phyloP scores from a whole-genome alignment of 768 basidiomycete genomes.

The Exidia glandulosa region DNA sequence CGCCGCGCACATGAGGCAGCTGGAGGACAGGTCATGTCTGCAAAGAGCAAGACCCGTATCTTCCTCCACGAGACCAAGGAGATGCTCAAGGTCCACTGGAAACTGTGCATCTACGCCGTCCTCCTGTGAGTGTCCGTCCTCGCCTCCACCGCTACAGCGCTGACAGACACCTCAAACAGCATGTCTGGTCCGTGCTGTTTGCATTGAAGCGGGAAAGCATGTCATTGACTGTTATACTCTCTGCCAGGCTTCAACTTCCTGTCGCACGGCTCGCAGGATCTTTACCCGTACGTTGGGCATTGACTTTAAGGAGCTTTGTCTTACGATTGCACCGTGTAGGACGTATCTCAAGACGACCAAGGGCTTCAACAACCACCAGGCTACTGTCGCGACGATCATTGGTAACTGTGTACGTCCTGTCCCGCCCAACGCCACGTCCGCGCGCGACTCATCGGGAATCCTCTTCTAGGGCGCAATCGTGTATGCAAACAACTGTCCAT shows the following conservation, averaged over 20 bases:
- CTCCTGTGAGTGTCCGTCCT: slow-evolving; percentile 11
- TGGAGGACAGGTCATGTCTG: slow-evolving; percentile 4
- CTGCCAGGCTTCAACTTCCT: slow-evolving; percentile 34
- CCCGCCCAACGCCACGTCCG: neutral
- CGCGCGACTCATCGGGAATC: no score
- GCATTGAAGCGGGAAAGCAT: no score
- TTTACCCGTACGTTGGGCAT: neutral
- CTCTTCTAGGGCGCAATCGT: slow-evolving; percentile 30
- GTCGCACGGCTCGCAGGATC: slow-evolving; percentile 50
- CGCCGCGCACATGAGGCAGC: slow-evolving; percentile 14
- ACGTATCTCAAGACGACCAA: slow-evolving; percentile 61
- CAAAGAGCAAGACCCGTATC: slow-evolving; percentile 12
- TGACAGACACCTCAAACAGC: no score
- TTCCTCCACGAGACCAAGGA: slow-evolving; percentile 24
- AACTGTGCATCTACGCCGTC: slow-evolving; percentile 25
- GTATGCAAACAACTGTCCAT: slow-evolving; percentile 19
- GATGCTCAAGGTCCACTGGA: slow-evolving; percentile 29
- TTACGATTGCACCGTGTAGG: no score
- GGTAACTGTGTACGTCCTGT: slow-evolving; percentile 45
- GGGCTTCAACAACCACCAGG: slow-evolving; percentile 40
- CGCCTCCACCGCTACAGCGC: no score
- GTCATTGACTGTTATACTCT: no score
- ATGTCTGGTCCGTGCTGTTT: no score
- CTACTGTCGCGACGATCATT: slow-evolving; percentile 74
- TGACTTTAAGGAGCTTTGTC: slow-evolving; percentile 42